A percentile compares a stretch with the other conserved stretches of the same genome.
phyloP scores from a whole-genome alignment of 1,284 basidiomycete genomes.

The Moesziomyces parantarcticus region DNA sequence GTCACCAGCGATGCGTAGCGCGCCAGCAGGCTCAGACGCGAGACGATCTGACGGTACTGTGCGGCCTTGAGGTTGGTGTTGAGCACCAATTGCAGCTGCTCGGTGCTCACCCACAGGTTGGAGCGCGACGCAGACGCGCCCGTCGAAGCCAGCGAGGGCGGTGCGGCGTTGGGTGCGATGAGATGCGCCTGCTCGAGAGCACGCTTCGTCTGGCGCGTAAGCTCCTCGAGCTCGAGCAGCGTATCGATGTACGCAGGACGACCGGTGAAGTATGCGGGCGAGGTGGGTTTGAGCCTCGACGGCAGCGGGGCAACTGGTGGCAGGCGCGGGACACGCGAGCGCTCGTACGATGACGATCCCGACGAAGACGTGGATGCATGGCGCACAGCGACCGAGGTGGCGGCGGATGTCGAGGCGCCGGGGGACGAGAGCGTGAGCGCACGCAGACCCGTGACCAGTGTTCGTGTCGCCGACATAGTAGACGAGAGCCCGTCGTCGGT shows the following conservation, averaged over 20 bases:
- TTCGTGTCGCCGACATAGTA: background rate
- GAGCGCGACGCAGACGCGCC: conserved; percentile 3
- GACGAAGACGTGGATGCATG: conserved; percentile 20
- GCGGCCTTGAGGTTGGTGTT: conserved; percentile 76
- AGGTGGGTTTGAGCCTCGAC: conserved; percentile 69
- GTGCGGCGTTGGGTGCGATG: conserved; percentile 79
- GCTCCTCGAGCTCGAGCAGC: conserved; percentile 76
- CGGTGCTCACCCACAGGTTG: conserved; percentile 75
- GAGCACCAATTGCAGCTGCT: conserved; percentile 74
- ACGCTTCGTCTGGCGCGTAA: conserved; percentile 74
- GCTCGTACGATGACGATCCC: conserved; percentile 12
- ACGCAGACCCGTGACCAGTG: conserved; percentile 8
- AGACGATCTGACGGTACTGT: conserved; percentile 78
- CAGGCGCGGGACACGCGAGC: conserved; percentile 16
- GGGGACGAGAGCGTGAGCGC: conserved; percentile 4
- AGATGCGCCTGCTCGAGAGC: conserved; percentile 78
- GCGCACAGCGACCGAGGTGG: conserved; percentile 1
- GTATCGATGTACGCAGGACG: conserved; percentile 81
- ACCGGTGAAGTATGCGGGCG: conserved; percentile 88
- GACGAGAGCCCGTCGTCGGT: conserved; percentile 3
- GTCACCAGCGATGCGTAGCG: conserved; percentile 73
- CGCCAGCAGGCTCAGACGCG: conserved; percentile 78
- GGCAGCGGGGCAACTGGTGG: conserved; percentile 34
- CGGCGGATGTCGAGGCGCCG: background rate
- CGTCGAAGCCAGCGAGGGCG: conserved; percentile 65